Evolutionary conservation across 768 basidiomycete genomes (phyloP).

Genomic region (Coprinopsis cinerea): DNA sequence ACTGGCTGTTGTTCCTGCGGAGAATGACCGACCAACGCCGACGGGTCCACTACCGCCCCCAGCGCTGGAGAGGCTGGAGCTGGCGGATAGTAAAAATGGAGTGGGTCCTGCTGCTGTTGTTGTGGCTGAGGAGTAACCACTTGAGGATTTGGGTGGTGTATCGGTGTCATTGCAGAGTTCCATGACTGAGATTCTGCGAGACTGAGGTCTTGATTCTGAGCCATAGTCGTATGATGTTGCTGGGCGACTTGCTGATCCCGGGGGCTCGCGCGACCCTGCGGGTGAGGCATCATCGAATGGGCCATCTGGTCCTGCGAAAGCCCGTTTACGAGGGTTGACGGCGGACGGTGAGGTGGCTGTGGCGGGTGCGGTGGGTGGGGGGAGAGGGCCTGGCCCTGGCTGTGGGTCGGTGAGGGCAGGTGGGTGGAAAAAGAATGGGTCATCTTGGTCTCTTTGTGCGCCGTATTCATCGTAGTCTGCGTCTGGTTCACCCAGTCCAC

Average conservation of each 20-base stretch:
- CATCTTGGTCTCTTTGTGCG: conserved; percentile 32
- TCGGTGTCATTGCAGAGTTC: conserved; percentile 77
- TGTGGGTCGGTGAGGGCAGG: conserved; percentile 35
- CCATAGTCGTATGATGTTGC: conserved; percentile 51
- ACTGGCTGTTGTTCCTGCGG: conserved; percentile 3
- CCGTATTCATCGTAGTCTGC: background rate
- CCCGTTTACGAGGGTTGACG: conserved; percentile 54
- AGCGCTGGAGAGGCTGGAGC: conserved; percentile 2
- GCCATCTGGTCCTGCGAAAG: conserved; percentile 53
- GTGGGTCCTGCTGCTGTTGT: conserved; percentile 3
- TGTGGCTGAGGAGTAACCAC: background rate
- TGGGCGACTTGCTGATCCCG: conserved; percentile 10
- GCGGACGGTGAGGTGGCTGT: conserved; percentile 19
- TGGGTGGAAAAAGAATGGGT: conserved; percentile 76
- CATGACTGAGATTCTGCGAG: conserved; percentile 78
- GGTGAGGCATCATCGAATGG: conserved; percentile 26
- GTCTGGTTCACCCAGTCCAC: conserved; percentile 9
- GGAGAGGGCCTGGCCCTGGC: background rate
- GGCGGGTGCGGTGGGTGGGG: background rate
- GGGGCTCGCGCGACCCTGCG: conserved; percentile 7
- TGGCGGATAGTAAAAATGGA: conserved; percentile 22
- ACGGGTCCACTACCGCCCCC: background rate
- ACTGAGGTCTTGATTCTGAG: conserved; percentile 69
- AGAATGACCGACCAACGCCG: background rate
- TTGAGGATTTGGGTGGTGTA: conserved; percentile 18